A percentile compares a stretch with the other conserved stretches of the same genome.
phyloP scores from a whole-genome alignment of 2,329 filamentous ascomycete species.

The Didymella sp. region DNA sequence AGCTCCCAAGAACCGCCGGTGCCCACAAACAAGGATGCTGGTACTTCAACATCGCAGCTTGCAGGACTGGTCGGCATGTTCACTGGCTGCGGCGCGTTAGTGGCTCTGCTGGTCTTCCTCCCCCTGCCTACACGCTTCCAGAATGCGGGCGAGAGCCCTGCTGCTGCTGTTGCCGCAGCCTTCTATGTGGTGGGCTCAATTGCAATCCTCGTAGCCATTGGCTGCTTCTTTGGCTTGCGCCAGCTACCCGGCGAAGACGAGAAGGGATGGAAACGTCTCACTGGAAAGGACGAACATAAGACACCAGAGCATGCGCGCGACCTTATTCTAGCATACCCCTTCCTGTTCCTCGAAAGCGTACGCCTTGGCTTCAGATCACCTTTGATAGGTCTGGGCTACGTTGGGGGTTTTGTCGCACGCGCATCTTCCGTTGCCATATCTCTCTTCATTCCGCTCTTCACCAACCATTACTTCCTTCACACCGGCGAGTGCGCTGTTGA shows the following conservation, averaged over 20 bases:
- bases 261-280: constrained; percentile 68
- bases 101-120: constrained; percentile 82
- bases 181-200: constrained; percentile 86
- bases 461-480: constrained; percentile 87
- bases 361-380: constrained; percentile 74
- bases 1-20: constrained; percentile 28
- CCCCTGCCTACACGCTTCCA: constrained; percentile 85
- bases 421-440: constrained; percentile 95
- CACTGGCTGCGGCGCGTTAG: constrained; percentile 87
- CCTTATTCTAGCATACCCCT: constrained; percentile 64
- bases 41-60: constrained; percentile 65
- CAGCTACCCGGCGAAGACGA: constrained; percentile 73
- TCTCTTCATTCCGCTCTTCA: constrained; percentile 89
- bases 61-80: constrained; percentile 92
- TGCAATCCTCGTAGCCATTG: constrained; percentile 73
- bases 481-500: constrained; percentile 75
- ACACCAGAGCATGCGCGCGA: constrained; percentile 52
- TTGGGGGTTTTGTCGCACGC: constrained; percentile 92
- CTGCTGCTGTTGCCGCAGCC: constrained; percentile 77
- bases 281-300: constrained; percentile 37
- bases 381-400: constrained; percentile 83
- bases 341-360: constrained; percentile 52
- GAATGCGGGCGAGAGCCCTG: constrained; percentile 73
- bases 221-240: constrained; percentile 80
- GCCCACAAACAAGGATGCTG: constrained; percentile 30